These are phyloP conservation scores for Effrenium voratum DNA, from an alignment of 73 alveolate species.

Conservation along the genomic window DNA sequence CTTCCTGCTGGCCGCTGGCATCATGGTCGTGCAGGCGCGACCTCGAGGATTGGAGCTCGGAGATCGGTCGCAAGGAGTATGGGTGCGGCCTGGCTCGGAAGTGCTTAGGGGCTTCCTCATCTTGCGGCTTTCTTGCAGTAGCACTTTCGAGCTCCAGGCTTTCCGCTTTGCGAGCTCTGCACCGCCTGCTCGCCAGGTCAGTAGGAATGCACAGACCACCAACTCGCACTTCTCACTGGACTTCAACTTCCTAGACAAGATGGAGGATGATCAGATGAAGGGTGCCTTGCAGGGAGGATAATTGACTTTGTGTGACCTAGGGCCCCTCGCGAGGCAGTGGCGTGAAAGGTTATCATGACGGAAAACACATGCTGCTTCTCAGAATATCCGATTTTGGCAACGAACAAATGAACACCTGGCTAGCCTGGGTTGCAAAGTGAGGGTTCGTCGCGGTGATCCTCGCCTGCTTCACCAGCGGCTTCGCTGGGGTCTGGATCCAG, in stretches of 20 bases:
- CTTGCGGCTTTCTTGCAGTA: too few relatives aligned
- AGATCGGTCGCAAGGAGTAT: too few relatives aligned
- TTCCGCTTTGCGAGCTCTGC: too few relatives aligned
- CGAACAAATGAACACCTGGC: too few relatives aligned
- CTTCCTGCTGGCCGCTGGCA: conserved; percentile 82
- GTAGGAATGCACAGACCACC: conserved; percentile 48
- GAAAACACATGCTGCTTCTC: background rate
- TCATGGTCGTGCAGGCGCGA: conserved; percentile 84
- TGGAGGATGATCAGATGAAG: conserved; percentile 78
- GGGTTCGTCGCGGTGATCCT: conserved; percentile 74
- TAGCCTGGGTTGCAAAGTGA: background rate
- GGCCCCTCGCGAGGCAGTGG: background rate
- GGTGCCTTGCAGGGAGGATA: too few relatives aligned
- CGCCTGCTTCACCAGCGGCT: conserved; percentile 92
- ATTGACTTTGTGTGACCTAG: too few relatives aligned
- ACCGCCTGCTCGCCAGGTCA: background rate
- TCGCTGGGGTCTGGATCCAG: conserved; percentile 91
- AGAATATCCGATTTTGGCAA: background rate
- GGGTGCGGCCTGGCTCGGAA: too few relatives aligned
- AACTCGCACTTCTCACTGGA: conserved; percentile 15
- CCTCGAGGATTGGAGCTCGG: too few relatives aligned
- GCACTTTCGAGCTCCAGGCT: too few relatives aligned
- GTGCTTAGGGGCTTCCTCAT: too few relatives aligned
- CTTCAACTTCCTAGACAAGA: conserved; percentile 12
- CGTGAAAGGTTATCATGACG: background rate